Base-by-base conservation (phyloP, 1,284 basidiomycete genomes). In the Rhodotorula sp. region DNA sequence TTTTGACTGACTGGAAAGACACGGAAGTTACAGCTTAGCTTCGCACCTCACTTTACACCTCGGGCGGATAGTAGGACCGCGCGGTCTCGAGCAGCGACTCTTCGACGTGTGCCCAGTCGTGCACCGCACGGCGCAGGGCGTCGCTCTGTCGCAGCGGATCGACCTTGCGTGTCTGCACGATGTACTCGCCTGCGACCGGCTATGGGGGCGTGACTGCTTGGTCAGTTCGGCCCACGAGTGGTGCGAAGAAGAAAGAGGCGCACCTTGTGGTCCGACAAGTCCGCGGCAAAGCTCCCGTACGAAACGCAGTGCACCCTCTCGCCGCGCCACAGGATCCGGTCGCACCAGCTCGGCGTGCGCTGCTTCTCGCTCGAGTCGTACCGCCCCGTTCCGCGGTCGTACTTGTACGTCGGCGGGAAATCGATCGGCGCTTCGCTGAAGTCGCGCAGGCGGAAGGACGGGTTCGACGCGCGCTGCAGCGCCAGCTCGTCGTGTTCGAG, bases 321-420 rank as follows among this genome's bases (percentile, higher is more conserved):
- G 2, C 56, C 45, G 17, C 61, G 92, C 21, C 90, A 97, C 53
- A 98, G 83, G 34, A 98, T 87, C 12, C 96, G 88, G 81, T 99
- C 96, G 82, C 96, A 99, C 93, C 95, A 98, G 0, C 95, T 93
- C 1, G 95, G 96, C 13, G 89, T 86, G 0, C 96, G 88, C 34
- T 87, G 86, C 81, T 98, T 98, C 79, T 93, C 92, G 3, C 90
- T 92, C 3, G 89, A 85, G 80, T 99, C 96, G 79, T 92, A 99
- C 71, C 88, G 86, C 79, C 87, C 81, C 10, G 91, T 89, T 7
- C 86, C 21, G 66, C 61, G 87, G 80, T 97, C 92, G 82, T 97
- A 98, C 82, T 98, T 98, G 88, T 98, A 99, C 25, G 96, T 99
- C 21, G 95, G 95, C 25, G 86, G 80, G 79, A 95, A 97, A 0